A percentile compares a stretch with the other conserved stretches of the same genome.
These are phyloP conservation scores for Gnaphalium uliginosum DNA, from an alignment of 129 eudicot species.

Conservation along the genomic window DNA sequence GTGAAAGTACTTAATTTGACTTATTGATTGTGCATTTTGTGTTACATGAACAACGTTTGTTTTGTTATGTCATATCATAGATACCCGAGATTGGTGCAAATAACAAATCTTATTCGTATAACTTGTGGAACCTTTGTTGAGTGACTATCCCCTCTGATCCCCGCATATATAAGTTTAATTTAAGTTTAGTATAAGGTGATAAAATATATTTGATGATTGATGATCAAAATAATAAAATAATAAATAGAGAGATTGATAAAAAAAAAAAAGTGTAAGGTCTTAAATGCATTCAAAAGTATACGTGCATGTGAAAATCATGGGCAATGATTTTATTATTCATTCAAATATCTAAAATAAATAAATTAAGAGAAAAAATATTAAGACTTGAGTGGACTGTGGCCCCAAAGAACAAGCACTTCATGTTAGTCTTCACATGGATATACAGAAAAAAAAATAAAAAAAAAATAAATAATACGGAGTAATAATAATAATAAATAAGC, in stretches of 20 bases:
- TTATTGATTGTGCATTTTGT: no score
- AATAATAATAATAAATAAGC: no score
- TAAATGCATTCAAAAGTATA: not conserved
- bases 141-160: no score
- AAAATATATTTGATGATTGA: no score
- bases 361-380: not conserved
- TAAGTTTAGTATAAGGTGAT: no score
- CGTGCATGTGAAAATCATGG: slow-evolving; percentile 21
- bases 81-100: not conserved
- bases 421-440: not conserved
- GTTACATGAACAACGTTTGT: no score
- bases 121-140: no score
- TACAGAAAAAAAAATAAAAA: not conserved
- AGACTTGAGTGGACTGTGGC: not conserved
- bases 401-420: not conserved
- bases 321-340: not conserved
- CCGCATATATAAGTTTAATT: no score
- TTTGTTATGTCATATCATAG: not conserved
- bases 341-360: not conserved
- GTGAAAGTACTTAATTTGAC: no score
- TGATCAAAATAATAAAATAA: no score
- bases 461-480: no score
- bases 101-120: not conserved
- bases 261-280: not conserved
- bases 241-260: not conserved